Base-by-base conservation (phyloP, 177 flowering plant species). In the Tripterygium wilfordii region DNA sequence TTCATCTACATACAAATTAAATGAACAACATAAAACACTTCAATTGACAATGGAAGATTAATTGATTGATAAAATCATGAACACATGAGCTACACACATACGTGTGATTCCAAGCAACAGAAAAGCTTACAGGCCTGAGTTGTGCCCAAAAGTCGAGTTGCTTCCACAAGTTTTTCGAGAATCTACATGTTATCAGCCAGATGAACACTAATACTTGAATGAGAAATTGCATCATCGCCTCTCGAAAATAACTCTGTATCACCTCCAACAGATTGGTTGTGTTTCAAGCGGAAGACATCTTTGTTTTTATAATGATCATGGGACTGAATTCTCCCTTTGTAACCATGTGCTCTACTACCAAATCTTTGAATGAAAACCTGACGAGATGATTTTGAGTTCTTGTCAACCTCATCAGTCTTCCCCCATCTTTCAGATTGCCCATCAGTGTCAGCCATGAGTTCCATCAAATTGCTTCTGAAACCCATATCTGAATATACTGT, bases 401-500 rank as follows among this genome's bases (percentile, higher is more conserved):
- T 35, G 38, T 56, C 63, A 23, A 51, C 42, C 8, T 49, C 72
- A 32, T 58, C 57, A 29, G 30, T 62, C 40, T 66, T 66, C n/a
- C 58, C 68, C 15, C 24, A 16, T 40, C 35, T 51, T 8, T 45
- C 63, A 18, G 67, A 49, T 13, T 47, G 74, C 30, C 45, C 69
- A 25, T 74, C 79, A 13, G 44, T 47, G n/a, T 66, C 74, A 38
- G 79, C 78, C 83, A 88, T 74, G 23, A 86, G 77, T 48, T 79
- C 88, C 82, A 69, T 81, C 74, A 86, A 60, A 56, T 84, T 79
- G 57, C 62, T 83, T 40, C 80, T 69, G 31, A 72, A 36, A 24
- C 82, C 79, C 72, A 72, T 56, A 67, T 86, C 88, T 31, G 95
- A 86, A 45, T 73, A 69, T 21, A 82, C 83, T 54, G 82, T 71